Conservation (phyloP, 148 eudicot genomes). For the Rhododendron henanense region DNA sequence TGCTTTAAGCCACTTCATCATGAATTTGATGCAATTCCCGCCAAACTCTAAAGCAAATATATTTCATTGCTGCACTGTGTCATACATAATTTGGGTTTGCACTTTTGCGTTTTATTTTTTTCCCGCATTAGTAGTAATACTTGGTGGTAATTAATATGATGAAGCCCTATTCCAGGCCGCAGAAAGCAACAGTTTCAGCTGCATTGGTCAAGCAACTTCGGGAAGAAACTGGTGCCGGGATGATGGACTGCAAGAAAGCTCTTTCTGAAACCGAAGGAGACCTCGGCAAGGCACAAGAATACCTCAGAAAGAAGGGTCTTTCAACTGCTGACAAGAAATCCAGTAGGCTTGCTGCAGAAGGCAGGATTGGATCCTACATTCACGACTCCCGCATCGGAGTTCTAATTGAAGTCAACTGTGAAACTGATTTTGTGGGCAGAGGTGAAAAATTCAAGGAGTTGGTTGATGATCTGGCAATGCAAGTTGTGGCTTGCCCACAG, state of each 20-base stretch:
- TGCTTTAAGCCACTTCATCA: background rate
- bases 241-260: slow-evolving; percentile 99
- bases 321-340: slow-evolving; percentile 93
- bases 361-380: slow-evolving; percentile 88
- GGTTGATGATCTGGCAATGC: slow-evolving; percentile 98
- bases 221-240: slow-evolving; percentile 95
- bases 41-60: background rate
- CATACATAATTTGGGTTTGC: background rate
- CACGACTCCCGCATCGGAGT: slow-evolving; percentile 96
- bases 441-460: slow-evolving; percentile 80
- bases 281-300: slow-evolving; percentile 85
- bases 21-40: background rate
- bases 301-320: slow-evolving; percentile 92
- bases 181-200: slow-evolving; percentile 69
- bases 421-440: slow-evolving; percentile 92
- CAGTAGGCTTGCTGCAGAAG: slow-evolving; percentile 86
- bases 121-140: background rate
- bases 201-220: slow-evolving; percentile 86
- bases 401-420: slow-evolving; percentile 88
- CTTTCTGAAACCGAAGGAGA: slow-evolving; percentile 90
- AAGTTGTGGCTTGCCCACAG: slow-evolving; percentile 82
- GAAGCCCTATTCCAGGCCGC: slow-evolving; percentile 38
- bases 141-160: slow-evolving; percentile 7
- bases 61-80: background rate
- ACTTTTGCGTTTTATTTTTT: background rate